Conservation (phyloP, 805 yeast species). For the Wickerhamiella sorbophila region DNA sequence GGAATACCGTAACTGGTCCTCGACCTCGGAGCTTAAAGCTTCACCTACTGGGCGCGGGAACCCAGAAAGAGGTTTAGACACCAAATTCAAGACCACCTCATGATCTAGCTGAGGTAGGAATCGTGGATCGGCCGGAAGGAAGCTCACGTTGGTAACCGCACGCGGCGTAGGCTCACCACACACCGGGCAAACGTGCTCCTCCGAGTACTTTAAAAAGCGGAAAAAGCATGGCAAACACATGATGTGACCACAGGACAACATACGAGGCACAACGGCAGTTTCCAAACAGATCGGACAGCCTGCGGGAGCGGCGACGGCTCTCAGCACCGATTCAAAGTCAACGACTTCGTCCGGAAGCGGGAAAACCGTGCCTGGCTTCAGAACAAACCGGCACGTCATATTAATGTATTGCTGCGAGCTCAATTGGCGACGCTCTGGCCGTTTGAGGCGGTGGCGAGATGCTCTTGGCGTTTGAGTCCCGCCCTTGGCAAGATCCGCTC, state of each 20-base stretch:
- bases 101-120: slow-evolving; percentile 15
- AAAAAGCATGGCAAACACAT: slow-evolving; percentile 74
- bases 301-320: slow-evolving; percentile 59
- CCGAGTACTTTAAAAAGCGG: slow-evolving; percentile 41
- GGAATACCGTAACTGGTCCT: slow-evolving; percentile 32
- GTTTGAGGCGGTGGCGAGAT: neutral
- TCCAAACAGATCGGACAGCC: slow-evolving; percentile 87
- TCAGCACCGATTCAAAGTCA: slow-evolving; percentile 41
- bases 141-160: slow-evolving; percentile 12
- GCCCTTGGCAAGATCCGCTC: neutral
- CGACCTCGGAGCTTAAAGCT: slow-evolving; percentile 21
- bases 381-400: slow-evolving; percentile 70
- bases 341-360: slow-evolving; percentile 43
- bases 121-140: slow-evolving; percentile 8
- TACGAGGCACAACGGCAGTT: slow-evolving; percentile 79
- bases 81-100: slow-evolving; percentile 14
- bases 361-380: slow-evolving; percentile 48
- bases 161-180: slow-evolving; percentile 12
- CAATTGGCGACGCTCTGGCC: neutral
- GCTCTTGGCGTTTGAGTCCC: neutral
- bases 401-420: slow-evolving; percentile 35
- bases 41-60: slow-evolving; percentile 1
- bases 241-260: slow-evolving; percentile 90
- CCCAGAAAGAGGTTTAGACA: slow-evolving; percentile 6
- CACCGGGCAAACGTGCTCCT: slow-evolving; percentile 15